A percentile compares a stretch with the other conserved stretches of the same genome.
These are phyloP conservation scores for Periconia macrospinosa DNA, from an alignment of 2,329 filamentous ascomycete genomes.

Conservation along the genomic window DNA sequence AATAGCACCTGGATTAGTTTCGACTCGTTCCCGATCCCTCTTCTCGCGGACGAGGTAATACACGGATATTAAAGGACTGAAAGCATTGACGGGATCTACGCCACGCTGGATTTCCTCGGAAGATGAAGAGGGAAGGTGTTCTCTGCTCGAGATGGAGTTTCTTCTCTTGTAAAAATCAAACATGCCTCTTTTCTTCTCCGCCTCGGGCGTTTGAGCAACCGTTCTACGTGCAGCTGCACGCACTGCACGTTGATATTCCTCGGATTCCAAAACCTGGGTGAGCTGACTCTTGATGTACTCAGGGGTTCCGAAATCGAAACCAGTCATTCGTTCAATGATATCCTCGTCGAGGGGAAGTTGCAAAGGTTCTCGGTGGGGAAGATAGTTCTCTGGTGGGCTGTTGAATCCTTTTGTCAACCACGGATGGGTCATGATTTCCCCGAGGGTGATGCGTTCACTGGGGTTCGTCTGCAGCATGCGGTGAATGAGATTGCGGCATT, in stretches of 20 bases:
- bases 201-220: constrained; percentile 56
- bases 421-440: constrained; percentile 90
- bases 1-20: constrained; percentile 62
- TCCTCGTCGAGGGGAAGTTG: constrained; percentile 79
- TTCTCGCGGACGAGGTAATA: constrained; percentile 98
- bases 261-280: constrained; percentile 83
- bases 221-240: constrained; percentile 70
- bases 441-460: constrained; percentile 78
- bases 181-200: constrained; percentile 83
- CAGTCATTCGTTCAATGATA: constrained; percentile 91
- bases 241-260: constrained; percentile 89
- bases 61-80: constrained; percentile 86
- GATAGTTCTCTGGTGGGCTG: constrained; percentile 82
- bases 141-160: constrained; percentile 85
- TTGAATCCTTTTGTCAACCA: constrained; percentile 96
- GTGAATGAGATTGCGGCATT: constrained; percentile 90
- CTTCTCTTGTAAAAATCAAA: constrained; percentile 97
- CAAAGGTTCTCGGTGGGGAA: constrained; percentile 83
- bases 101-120: constrained; percentile 81
- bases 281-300: constrained; percentile 83
- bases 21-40: constrained; percentile 72
- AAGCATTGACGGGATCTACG: constrained; percentile 88
- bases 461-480: constrained; percentile 97
- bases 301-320: constrained; percentile 91
- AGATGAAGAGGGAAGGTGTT: constrained; percentile 82